Conservation (phyloP, 768 basidiomycete species). For the Suillus lakei region DNA sequence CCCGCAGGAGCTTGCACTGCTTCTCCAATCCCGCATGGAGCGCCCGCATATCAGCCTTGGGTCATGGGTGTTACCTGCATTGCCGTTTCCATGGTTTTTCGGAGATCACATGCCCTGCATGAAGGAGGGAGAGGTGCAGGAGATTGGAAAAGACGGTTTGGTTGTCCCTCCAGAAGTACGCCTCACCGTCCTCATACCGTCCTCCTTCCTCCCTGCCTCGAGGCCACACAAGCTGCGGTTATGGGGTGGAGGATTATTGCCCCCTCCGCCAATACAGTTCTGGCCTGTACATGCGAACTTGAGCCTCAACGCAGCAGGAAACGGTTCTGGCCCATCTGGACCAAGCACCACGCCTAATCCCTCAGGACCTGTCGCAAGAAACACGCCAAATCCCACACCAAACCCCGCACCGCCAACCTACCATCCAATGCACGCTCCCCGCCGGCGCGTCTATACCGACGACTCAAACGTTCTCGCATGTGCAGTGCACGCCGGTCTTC, state of each 20-base stretch:
- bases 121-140: slow-evolving; percentile 26
- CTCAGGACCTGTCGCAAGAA: neutral
- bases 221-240: slow-evolving; percentile 60
- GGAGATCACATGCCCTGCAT: slow-evolving; percentile 36
- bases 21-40: slow-evolving; percentile 33
- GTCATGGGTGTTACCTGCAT: slow-evolving; percentile 35
- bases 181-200: slow-evolving; percentile 62
- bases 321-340: slow-evolving; percentile 17
- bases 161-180: slow-evolving; percentile 35
- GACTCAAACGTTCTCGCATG: slow-evolving; percentile 76
- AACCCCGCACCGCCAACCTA: slow-evolving; percentile 19
- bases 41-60: slow-evolving; percentile 34
- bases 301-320: neutral
- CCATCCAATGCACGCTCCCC: slow-evolving; percentile 32
- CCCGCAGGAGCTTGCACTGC: slow-evolving; percentile 36
- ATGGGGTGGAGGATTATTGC: slow-evolving; percentile 69
- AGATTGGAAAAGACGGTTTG: slow-evolving; percentile 19
- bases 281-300: slow-evolving; percentile 20
- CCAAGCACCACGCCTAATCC: slow-evolving; percentile 21
- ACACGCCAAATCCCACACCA: slow-evolving; percentile 10
- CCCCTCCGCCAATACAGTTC: slow-evolving; percentile 40
- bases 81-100: slow-evolving; percentile 39
- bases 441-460: slow-evolving; percentile 73
- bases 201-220: slow-evolving; percentile 57
- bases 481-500: slow-evolving; percentile 66